Base-by-base conservation (phyloP, 306 rosid species). In the Dalbergia cultrata region DNA sequence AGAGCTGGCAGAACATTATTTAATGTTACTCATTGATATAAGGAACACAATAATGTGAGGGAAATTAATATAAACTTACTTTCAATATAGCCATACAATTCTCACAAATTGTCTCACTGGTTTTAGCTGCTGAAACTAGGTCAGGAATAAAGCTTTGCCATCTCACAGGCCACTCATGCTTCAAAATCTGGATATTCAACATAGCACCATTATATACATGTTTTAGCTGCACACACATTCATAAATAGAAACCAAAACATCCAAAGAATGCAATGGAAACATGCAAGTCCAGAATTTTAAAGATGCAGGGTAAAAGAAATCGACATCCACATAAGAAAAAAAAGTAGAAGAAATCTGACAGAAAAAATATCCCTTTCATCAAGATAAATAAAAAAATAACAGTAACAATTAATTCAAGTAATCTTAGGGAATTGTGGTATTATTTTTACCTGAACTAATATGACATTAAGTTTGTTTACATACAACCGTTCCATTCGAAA, bases 151-250 rank as follows among this genome's bases (percentile, higher is more conserved):
- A 86, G 88, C 96, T 92, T 82, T 61, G 88, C 99, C 99, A 96
- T 85, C 90, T 92, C 5, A 87, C 90, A 1, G 99, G 99, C 99
- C 99, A 96, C 78, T 96, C 99, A 70, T 96, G 99, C 97, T 96
- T 96, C 88, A 96, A 88, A 78, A 96, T 92, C 99, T 96, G 89
- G 41, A 37, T 62, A 83, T 68, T 17, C 65, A 82, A 72, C 47
- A 41, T 34, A 37, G 67, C 70, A 76, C 67, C 75, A 83, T 76
- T 67, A 67, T 7, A 73, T 26, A 60, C 2, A 69, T 3, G 72
- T 7, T 17, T 21, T 17, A 45, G 72, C 12, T 85, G 73, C 14
- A 39, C 22, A 43, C 44, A 65, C 9, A 64, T 43, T 22, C 80
- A 65, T 35, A 47, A 17, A 22, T 63, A n/a, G 47, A 43, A 84